These are phyloP conservation scores for Alliaria petiolata DNA, from an alignment of 345 rosid species.

Conservation along the genomic window DNA sequence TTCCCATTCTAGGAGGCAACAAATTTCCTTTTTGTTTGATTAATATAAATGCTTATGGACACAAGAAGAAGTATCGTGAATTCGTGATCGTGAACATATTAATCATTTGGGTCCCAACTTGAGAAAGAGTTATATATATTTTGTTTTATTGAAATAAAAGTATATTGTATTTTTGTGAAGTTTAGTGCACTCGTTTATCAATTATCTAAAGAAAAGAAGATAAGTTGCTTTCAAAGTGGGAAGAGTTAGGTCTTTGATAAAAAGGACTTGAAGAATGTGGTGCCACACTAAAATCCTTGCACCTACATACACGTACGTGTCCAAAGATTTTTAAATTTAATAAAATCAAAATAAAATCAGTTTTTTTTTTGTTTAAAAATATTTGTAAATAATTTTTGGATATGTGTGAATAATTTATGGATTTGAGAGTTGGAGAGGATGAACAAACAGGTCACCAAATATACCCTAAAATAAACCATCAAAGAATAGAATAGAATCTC, in stretches of 20 bases:
- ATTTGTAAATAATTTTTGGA: background rate
- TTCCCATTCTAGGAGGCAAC: constrained; percentile 31
- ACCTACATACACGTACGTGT: constrained; percentile 28
- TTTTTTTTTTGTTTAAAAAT: background rate
- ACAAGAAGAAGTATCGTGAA: constrained; percentile 9
- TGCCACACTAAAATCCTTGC: constrained; percentile 14
- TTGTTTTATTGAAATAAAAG: constrained; percentile 11
- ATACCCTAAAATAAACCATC: constrained; percentile 20
- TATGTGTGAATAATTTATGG: constrained; percentile 19
- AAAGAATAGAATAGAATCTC: constrained; percentile 26
- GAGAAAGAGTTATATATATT: constrained; percentile 10
- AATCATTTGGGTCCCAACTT: constrained; percentile 32
- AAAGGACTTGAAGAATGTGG: constrained; percentile 11
- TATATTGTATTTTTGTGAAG: constrained; percentile 19
- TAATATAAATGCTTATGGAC: constrained; percentile 26
- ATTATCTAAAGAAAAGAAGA: constrained; percentile 17
- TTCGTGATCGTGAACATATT: constrained; percentile 7
- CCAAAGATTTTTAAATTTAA: background rate
- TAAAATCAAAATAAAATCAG: background rate
- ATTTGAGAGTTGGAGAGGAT: constrained; percentile 10
- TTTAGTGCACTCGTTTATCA: constrained; percentile 20
- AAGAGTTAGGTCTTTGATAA: constrained; percentile 28
- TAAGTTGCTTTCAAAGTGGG: constrained; percentile 32
- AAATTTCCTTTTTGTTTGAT: constrained; percentile 26
- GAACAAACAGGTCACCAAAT: constrained; percentile 29